Evolutionary conservation across 1,284 basidiomycete species (phyloP).

Genomic region (Leccinum proliferum): DNA sequence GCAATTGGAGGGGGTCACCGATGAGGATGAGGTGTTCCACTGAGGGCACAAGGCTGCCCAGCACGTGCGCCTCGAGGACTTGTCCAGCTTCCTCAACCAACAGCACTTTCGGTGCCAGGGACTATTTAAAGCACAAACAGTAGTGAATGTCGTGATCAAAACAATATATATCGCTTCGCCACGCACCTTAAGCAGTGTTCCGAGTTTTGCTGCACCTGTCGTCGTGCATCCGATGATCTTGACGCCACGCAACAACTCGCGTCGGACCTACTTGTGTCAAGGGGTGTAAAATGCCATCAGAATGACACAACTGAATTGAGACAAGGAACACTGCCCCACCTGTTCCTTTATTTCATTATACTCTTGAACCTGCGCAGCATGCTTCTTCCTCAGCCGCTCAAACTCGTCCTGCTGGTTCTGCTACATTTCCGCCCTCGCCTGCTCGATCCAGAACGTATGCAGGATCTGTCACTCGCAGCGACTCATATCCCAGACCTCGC

Average conservation of each 20-base stretch:
- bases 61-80: constrained; percentile 68
- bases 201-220: constrained; percentile 64
- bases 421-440: constrained; percentile 25
- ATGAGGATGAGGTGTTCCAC: constrained; percentile 63
- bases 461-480: constrained; percentile 35
- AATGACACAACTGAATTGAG: constrained; percentile 1
- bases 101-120: constrained; percentile 47
- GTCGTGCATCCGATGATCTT: constrained; percentile 72
- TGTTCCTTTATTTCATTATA: constrained; percentile 34
- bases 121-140: constrained; percentile 30
- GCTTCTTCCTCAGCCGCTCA: constrained; percentile 29
- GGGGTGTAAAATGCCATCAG: not conserved
- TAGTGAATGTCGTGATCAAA: not conserved
- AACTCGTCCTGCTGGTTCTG: constrained; percentile 34
- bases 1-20: constrained; percentile 67
- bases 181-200: constrained; percentile 49
- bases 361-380: constrained; percentile 25
- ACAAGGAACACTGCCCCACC: constrained; percentile 24
- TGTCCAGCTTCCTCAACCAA: constrained; percentile 73
- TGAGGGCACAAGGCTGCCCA: constrained; percentile 56
- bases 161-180: not conserved
- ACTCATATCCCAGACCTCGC: constrained; percentile 42
- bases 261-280: constrained; percentile 17
- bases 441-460: constrained; percentile 32
- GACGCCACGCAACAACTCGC: constrained; percentile 42